Base-by-base conservation (phyloP, 441 rosid genomes). In the Pelargonium australe region DNA sequence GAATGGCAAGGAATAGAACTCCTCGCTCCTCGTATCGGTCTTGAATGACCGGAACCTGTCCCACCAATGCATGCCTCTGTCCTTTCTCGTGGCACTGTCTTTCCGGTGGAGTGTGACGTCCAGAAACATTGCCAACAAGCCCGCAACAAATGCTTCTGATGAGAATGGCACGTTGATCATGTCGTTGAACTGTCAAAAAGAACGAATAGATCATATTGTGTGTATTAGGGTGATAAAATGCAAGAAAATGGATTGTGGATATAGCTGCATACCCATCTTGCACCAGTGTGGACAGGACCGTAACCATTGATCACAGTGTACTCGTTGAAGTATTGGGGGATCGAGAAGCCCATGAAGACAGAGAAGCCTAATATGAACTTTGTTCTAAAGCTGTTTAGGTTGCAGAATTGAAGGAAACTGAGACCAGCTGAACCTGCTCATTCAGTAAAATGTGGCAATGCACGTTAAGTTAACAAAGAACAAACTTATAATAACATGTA, bases 31-130 rank as follows among this genome's bases (percentile, higher is more conserved):
- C 0, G 85, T 8, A 72, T 95, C 99, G 0, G 78, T 80, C 73
- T 87, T 72, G 89, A 76, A 95, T n/a, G 88, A 74, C 81, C 78
- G 61, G 95, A 89, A 95, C 64, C 55, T 92, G 77, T 85, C 92
- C 99, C 99, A 95, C 99, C 99, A 95, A 75, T 90, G 96, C 80
- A 83, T 89, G 28, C 98, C 99, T 66, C 98, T 58, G 84, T 92
- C 99, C 81, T 92, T 95, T 85, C 88, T 85, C 64, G 86, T 55
- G 10, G 61, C 61, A 2, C 3, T 62, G 40, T 83, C 89, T 75
- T 74, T 88, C 72, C 73, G 76, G 73, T 83, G 84, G 73, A 95
- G 75, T 1, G 99, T 92, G 49, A 80, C 86, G 79, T 95, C 98
- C 7, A 92, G 88, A 77, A 95, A 89, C 74, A 77, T 90, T 5